phyloP scores from a whole-genome alignment of 805 yeast species.

The Yarrowia bubula region DNA sequence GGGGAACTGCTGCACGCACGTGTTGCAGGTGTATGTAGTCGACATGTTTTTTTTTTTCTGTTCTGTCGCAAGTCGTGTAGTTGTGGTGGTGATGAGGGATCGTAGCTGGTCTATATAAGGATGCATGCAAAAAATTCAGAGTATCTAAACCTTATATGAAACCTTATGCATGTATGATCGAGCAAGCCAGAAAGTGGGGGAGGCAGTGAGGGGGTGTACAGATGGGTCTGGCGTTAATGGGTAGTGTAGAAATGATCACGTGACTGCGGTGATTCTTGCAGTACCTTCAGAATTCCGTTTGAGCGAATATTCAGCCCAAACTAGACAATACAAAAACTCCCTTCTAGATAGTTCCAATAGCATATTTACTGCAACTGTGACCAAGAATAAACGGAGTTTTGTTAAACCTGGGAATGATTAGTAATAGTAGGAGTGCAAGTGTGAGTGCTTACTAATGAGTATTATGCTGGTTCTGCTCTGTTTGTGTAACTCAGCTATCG shows the following conservation, averaged over 20 bases:
- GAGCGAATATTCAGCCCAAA: too few relatives aligned
- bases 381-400: not conserved
- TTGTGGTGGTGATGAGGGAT: not conserved
- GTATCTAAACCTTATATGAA: not conserved
- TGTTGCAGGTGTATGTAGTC: conserved; percentile 69
- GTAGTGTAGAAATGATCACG: not conserved
- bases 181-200: not conserved
- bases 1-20: conserved; percentile 79
- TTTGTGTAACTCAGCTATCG: too few relatives aligned
- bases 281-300: not conserved
- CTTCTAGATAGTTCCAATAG: not conserved
- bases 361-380: conserved; percentile 12
- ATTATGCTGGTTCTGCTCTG: too few relatives aligned
- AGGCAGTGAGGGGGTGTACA: not conserved
- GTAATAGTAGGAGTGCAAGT: too few relatives aligned
- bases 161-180: conserved; percentile 26
- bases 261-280: too few relatives aligned
- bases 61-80: not conserved
- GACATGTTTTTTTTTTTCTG: not conserved
- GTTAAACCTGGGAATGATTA: not conserved
- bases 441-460: too few relatives aligned
- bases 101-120: not conserved
- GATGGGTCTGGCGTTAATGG: not conserved
- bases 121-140: conserved; percentile 23
- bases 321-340: too few relatives aligned